Conservation (phyloP, 1,284 basidiomycete genomes). For the Xanthoconium separans region DNA sequence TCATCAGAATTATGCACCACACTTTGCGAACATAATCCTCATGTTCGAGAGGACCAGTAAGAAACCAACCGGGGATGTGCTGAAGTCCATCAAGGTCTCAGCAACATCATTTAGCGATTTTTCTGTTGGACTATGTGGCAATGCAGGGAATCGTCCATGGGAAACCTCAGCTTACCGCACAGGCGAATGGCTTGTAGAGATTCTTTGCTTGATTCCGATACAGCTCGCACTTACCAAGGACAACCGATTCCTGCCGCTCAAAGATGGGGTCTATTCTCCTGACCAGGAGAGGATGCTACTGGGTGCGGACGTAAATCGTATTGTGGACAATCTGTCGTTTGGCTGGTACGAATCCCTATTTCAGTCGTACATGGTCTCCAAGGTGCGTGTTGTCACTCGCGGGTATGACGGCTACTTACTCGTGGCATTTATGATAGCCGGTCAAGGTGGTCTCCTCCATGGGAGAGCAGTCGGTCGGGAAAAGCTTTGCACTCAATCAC, state of each 20-base stretch:
- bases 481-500: constrained; percentile 62
- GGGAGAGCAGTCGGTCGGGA: constrained; percentile 69
- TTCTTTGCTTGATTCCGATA: constrained; percentile 63
- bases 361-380: constrained; percentile 58
- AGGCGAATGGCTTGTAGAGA: constrained; percentile 62
- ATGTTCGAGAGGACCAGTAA: constrained; percentile 46
- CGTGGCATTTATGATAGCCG: constrained; percentile 36
- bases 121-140: constrained; percentile 14
- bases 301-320: constrained; percentile 56
- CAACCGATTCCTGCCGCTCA: constrained; percentile 59
- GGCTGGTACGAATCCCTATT: constrained; percentile 70
- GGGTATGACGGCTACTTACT: neutral
- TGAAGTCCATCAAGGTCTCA: constrained; percentile 36
- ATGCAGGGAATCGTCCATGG: constrained; percentile 11
- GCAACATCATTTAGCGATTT: constrained; percentile 24
- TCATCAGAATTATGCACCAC: constrained; percentile 35
- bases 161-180: constrained; percentile 40
- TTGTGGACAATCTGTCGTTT: constrained; percentile 55
- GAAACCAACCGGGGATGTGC: constrained; percentile 39
- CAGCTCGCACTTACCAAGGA: constrained; percentile 58
- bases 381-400: constrained; percentile 34
- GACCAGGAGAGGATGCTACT: constrained; percentile 51
- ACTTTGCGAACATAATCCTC: constrained; percentile 47
- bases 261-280: constrained; percentile 52
- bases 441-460: constrained; percentile 66